A percentile compares a stretch with the other conserved stretches of the same genome.
phyloP scores from a whole-genome alignment of 441 rosid genomes.

The Bocquillonia castaneifolia region DNA sequence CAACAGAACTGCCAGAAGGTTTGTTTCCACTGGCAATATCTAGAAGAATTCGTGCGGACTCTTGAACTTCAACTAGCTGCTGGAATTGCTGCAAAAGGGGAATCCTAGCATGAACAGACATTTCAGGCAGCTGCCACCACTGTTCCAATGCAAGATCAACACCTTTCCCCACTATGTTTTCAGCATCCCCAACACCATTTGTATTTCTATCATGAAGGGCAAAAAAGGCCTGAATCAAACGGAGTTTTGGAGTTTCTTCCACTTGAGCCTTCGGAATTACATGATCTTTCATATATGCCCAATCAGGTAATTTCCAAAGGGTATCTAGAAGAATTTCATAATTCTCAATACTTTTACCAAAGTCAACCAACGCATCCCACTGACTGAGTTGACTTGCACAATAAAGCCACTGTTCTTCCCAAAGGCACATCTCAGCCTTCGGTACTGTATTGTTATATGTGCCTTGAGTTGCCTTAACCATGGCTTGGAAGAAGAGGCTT shows the following conservation, averaged over 20 bases:
- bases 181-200: conserved; percentile 82
- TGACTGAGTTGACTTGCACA: conserved; percentile 94
- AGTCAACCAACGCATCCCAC: conserved; percentile 95
- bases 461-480: conserved; percentile 98
- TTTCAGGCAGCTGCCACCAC: conserved; percentile 99
- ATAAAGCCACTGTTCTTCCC: conserved; percentile 99
- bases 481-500: conserved; percentile 87
- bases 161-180: conserved; percentile 79
- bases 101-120: conserved; percentile 88
- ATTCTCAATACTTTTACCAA: conserved; percentile 86
- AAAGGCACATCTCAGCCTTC: conserved; percentile 98
- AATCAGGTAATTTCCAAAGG: conserved; percentile 95
- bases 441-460: conserved; percentile 91
- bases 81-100: conserved; percentile 97
- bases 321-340: conserved; percentile 92
- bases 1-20: conserved; percentile 54
- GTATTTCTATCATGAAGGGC: conserved; percentile 82
- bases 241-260: conserved; percentile 94
- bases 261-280: conserved; percentile 96
- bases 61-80: conserved; percentile 96
- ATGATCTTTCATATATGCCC: conserved; percentile 91
- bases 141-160: conserved; percentile 92
- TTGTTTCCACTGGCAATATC: conserved; percentile 90
- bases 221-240: conserved; percentile 83
- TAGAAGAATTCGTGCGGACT: conserved; percentile 76